phyloP scores from a whole-genome alignment of 2,329 filamentous ascomycete species.

The Colletotrichum tamarilloi region DNA sequence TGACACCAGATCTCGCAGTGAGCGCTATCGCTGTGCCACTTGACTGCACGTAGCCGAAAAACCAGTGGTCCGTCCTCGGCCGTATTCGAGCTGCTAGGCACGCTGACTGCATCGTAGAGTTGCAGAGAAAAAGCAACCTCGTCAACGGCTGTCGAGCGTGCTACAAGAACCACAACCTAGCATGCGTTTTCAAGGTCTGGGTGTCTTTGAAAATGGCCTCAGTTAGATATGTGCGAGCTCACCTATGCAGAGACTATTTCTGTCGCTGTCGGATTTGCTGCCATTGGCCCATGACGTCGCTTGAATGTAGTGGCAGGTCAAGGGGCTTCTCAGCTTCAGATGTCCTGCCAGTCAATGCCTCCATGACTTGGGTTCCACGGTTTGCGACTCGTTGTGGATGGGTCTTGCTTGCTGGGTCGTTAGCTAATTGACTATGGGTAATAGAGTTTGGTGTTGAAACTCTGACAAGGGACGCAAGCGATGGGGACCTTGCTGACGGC shows the following conservation, averaged over 20 bases:
- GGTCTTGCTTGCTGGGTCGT: not conserved
- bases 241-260: constrained; percentile 3
- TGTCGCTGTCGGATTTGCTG: constrained; percentile 13
- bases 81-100: constrained; percentile 5
- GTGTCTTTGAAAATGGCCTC: constrained; percentile 19
- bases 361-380: not conserved
- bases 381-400: constrained; percentile 3
- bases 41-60: constrained; percentile 12
- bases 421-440: not conserved
- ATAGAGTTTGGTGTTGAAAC: constrained; percentile 33
- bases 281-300: constrained; percentile 21
- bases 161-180: not conserved
- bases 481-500: constrained; percentile 26
- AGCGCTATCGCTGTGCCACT: constrained; percentile 21
- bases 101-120: constrained; percentile 26
- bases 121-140: not conserved
- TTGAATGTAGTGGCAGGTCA: constrained; percentile 1
- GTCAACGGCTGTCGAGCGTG: not conserved
- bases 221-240: not conserved
- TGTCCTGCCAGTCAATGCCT: constrained; percentile 14
- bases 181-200: not conserved
- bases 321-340: constrained; percentile 9
- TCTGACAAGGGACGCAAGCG: constrained; percentile 22
- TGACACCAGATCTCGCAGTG: constrained; percentile 24
- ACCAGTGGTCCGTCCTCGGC: constrained; percentile 12